Evolutionary conservation across 1,139 yeast genomes (phyloP).

Genomic region (Taiozyma onychis): DNA sequence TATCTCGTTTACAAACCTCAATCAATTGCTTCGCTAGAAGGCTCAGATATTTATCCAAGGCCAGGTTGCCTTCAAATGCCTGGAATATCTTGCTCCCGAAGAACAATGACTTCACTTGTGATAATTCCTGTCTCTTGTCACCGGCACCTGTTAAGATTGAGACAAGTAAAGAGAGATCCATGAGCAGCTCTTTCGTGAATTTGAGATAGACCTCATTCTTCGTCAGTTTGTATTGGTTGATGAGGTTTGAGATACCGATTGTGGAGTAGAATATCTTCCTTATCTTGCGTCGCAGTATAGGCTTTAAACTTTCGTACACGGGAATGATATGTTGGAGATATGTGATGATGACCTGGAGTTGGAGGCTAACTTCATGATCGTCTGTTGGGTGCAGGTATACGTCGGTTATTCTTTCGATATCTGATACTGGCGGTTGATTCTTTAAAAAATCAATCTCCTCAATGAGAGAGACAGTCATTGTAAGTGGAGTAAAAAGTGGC

Average conservation of each 20-base stretch:
- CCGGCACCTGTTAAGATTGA: slow-evolving; percentile 5
- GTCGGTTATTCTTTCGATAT: slow-evolving; percentile 12
- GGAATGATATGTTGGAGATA: slow-evolving; percentile 18
- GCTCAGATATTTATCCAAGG: slow-evolving; percentile 23
- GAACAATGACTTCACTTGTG: slow-evolving; percentile 24
- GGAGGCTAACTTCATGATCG: slow-evolving; percentile 5
- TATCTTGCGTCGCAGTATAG: slow-evolving; percentile 8
- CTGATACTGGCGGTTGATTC: slow-evolving; percentile 3
- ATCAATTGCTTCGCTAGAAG: slow-evolving; percentile 24
- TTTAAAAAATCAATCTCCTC: not conserved
- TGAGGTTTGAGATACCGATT: slow-evolving; percentile 16
- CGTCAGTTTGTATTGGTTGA: slow-evolving; percentile 16
- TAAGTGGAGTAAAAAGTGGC: too few species aligned
- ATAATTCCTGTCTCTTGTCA: slow-evolving; percentile 14
- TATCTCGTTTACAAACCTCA: slow-evolving; percentile 11
- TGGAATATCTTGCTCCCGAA: slow-evolving; percentile 33
- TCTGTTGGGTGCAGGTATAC: slow-evolving; percentile 2
- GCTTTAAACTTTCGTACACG: slow-evolving; percentile 15
- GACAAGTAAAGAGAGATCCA: slow-evolving; percentile 12
- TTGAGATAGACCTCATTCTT: slow-evolving; percentile 17
- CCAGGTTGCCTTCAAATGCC: slow-evolving; percentile 21
- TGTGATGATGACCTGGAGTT: slow-evolving; percentile 12
- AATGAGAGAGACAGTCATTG: not conserved
- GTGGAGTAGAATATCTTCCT: slow-evolving; percentile 13
- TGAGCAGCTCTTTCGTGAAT: slow-evolving; percentile 16